Conservation (phyloP, 345 rosid species). For the Draba incana region DNA sequence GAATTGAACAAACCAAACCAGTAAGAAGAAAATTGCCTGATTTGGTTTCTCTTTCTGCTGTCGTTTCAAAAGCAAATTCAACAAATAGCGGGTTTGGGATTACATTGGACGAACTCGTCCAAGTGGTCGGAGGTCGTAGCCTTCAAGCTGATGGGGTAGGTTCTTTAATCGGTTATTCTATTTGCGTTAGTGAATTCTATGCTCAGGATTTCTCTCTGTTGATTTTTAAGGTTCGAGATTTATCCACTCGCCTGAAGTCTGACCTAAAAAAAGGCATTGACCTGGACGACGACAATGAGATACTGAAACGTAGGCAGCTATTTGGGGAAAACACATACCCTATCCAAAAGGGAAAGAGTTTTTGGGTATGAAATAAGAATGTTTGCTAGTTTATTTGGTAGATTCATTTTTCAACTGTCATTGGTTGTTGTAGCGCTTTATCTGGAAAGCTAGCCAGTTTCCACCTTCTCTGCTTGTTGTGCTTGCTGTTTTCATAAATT, state of each 20-base stretch:
- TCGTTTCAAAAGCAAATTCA: slow-evolving; percentile 8
- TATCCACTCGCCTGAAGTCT: slow-evolving; percentile 56
- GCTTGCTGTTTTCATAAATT: slow-evolving; percentile 58
- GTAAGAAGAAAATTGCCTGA: no score
- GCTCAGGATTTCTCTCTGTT: neutral
- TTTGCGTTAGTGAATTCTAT: neutral
- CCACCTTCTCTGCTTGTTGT: slow-evolving; percentile 63
- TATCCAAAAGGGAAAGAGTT: slow-evolving; percentile 61
- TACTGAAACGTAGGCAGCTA: slow-evolving; percentile 53
- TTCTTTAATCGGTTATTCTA: slow-evolving; percentile 1
- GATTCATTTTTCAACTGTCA: slow-evolving; percentile 13
- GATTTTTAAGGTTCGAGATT: slow-evolving; percentile 66
- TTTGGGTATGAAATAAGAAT: slow-evolving; percentile 51
- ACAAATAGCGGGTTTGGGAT: slow-evolving; percentile 56
- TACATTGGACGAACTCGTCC: slow-evolving; percentile 56
- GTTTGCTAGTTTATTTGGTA: neutral
- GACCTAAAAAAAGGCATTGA: slow-evolving; percentile 54
- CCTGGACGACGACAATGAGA: slow-evolving; percentile 56
- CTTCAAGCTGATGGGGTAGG: slow-evolving; percentile 59
- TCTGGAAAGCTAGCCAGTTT: slow-evolving; percentile 86
- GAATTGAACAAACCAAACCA: no score
- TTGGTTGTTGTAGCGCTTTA: slow-evolving; percentile 53
- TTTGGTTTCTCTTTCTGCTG: neutral
- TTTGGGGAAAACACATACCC: slow-evolving; percentile 88
- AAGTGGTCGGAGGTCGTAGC: slow-evolving; percentile 57